Percentiles rank a stretch among this genome's conserved stretches.
These are phyloP conservation scores for Suaeda aralocaspica DNA, from an alignment of 148 eudicot genomes.

Conservation along the genomic window DNA sequence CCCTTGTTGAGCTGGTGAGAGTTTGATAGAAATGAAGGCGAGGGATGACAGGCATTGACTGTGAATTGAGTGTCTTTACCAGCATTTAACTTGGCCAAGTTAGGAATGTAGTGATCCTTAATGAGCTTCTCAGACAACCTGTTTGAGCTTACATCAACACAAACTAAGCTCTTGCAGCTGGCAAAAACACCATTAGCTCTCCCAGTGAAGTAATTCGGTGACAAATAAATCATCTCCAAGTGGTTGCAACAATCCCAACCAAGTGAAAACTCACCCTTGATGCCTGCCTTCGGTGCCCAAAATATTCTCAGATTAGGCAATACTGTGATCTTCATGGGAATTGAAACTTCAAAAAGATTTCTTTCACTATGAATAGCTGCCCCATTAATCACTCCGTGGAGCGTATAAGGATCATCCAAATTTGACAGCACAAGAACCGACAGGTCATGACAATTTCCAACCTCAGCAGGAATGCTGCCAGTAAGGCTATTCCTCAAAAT, in stretches of 20 bases:
- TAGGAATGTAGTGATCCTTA: constrained; percentile 29
- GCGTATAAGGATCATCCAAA: constrained; percentile 21
- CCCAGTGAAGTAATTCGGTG: constrained; percentile 32
- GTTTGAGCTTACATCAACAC: constrained; percentile 42
- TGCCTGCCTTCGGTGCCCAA: constrained; percentile 56
- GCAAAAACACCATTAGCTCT: constrained; percentile 25
- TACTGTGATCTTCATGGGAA: constrained; percentile 39
- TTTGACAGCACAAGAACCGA: constrained; percentile 51
- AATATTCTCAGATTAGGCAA: constrained; percentile 43
- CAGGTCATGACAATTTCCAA: constrained; percentile 43
- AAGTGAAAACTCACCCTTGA: constrained; percentile 33
- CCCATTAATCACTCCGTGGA: not conserved
- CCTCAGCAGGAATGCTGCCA: constrained; percentile 46
- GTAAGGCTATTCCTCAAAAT: constrained; percentile 48
- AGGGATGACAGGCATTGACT: constrained; percentile 17
- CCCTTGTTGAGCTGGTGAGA: constrained; percentile 20
- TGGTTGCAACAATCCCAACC: constrained; percentile 35
- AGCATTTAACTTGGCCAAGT: constrained; percentile 33
- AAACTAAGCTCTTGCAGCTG: constrained; percentile 35
- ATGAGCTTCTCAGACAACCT: constrained; percentile 29
- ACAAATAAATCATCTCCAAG: constrained; percentile 40
- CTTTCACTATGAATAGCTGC: constrained; percentile 18
- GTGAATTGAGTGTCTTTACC: constrained; percentile 24
- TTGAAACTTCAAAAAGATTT: constrained; percentile 44
- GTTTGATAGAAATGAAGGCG: constrained; percentile 18